A percentile compares a stretch with the other conserved stretches of the same genome.
These are phyloP conservation scores for Nicotiana knightiana DNA, from an alignment of 257 asterid species.

Conservation along the genomic window DNA sequence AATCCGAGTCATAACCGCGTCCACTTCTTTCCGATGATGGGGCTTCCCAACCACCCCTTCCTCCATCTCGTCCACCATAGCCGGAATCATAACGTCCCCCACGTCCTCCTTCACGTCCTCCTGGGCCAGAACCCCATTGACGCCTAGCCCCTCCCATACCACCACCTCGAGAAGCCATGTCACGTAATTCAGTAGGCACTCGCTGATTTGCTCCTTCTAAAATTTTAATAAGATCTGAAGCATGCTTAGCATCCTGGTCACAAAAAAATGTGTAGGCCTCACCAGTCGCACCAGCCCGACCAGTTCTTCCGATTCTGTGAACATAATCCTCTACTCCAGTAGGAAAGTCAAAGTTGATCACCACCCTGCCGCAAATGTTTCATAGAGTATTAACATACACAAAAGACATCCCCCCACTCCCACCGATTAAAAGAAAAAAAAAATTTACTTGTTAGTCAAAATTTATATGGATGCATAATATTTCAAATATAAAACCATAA, in stretches of 20 bases:
- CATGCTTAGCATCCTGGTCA: constrained; percentile 82
- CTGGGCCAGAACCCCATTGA: constrained; percentile 71
- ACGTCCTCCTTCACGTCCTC: constrained; percentile 55
- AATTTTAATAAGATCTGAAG: constrained; percentile 73
- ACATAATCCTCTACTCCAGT: constrained; percentile 94
- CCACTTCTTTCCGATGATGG: constrained; percentile 34
- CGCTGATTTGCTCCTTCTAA: constrained; percentile 85
- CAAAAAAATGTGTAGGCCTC: constrained; percentile 69
- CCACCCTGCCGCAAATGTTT: constrained; percentile 55
- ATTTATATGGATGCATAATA: not conserved
- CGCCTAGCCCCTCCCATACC: constrained; percentile 71
- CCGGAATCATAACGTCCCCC: constrained; percentile 50
- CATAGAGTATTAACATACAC: not conserved
- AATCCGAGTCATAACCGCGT: constrained; percentile 39
- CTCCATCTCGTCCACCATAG: constrained; percentile 48
- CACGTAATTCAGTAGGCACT: constrained; percentile 73
- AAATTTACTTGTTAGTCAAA: not conserved
- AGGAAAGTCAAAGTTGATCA: constrained; percentile 89
- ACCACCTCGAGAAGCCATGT: constrained; percentile 77
- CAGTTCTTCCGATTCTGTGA: constrained; percentile 99
- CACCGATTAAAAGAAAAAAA: not conserved
- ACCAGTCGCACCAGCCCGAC: constrained; percentile 98
- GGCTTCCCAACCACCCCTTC: constrained; percentile 36
- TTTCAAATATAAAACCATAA: not conserved
- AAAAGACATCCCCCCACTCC: not conserved